These are phyloP conservation scores for Solanum commersonii DNA, from an alignment of 257 asterid genomes.

Conservation along the genomic window DNA sequence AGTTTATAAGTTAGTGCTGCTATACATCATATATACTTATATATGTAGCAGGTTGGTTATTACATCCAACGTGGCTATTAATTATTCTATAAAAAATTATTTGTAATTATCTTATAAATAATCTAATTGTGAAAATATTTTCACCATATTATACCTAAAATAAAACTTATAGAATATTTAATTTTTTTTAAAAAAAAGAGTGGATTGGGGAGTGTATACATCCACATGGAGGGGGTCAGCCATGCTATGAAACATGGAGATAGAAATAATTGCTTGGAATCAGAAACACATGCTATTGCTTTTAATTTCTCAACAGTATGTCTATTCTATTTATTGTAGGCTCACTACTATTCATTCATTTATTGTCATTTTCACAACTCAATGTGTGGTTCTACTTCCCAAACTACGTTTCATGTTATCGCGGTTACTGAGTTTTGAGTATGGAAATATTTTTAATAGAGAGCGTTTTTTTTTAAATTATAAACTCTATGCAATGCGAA, in stretches of 20 bases:
- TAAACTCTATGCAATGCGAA: neutral
- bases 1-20: neutral
- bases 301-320: neutral
- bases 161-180: neutral
- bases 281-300: constrained; percentile 6
- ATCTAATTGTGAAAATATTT: neutral
- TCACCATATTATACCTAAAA: neutral
- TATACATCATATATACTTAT: neutral
- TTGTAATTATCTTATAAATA: neutral
- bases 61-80: neutral
- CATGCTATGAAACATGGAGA: neutral
- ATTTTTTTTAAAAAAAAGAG: neutral
- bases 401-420: neutral
- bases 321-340: neutral
- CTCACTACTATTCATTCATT: neutral
- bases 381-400: neutral
- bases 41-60: neutral
- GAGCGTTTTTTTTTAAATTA: rapidly evolving
- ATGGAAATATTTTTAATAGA: neutral
- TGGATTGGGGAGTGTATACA: neutral
- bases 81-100: neutral
- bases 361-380: neutral
- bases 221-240: neutral
- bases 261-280: constrained; percentile 4
- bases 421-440: neutral